Evolutionary conservation across 1,284 basidiomycete species (phyloP), one percentile per base, ranked within the genome.

Genomic region (Sporisorium graminicola): DNA sequence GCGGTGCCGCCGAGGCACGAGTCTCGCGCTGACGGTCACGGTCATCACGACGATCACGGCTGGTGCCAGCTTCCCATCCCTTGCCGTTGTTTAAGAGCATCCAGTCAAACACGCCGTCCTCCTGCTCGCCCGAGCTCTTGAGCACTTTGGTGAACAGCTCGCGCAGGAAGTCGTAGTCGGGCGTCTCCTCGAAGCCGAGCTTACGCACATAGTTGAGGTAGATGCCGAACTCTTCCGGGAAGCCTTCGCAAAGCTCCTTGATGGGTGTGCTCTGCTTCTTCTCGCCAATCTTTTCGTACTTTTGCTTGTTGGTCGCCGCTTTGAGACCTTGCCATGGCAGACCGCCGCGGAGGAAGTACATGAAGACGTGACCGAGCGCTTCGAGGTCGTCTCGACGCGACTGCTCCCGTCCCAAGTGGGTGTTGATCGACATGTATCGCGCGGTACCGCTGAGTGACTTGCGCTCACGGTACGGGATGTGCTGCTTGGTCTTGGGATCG

Each of bases 271-370:
- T 93, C 88, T 97, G 94, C 89, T 98, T 98, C 91, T 98, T 98
- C 89, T 98, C 95, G 71, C 94, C 94, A 86, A 98, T 98, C 89
- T 96, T 97, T 88, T 98, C 95, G 88, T 97, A 98, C 89, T 97
- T 97, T 88, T 96, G 94, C 89, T 97, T 97, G 89, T 97, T 96
- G 68, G 94, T 97, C 22, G 94, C 94, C 43, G 94, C 95, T 87
- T 96, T 97, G 78, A 98, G 90, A 58, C 95, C 95, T 86, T 98
- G 95, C 95, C 94, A 98, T 29, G 95, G 95, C 54, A 97, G 87
- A 70, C 93, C 86, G 35, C 95, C 95, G 59, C 95, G 91, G 54
- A 97, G 87, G 87, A 98, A 97, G 88, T 98, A 98, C 92, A 98
- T 95, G 88, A 98, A 97, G 76, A 98, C 95, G 87, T 98, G 94